These are phyloP conservation scores for Coelastrella sp. DNA, from an alignment of 139 green algal species.

Conservation along the genomic window DNA sequence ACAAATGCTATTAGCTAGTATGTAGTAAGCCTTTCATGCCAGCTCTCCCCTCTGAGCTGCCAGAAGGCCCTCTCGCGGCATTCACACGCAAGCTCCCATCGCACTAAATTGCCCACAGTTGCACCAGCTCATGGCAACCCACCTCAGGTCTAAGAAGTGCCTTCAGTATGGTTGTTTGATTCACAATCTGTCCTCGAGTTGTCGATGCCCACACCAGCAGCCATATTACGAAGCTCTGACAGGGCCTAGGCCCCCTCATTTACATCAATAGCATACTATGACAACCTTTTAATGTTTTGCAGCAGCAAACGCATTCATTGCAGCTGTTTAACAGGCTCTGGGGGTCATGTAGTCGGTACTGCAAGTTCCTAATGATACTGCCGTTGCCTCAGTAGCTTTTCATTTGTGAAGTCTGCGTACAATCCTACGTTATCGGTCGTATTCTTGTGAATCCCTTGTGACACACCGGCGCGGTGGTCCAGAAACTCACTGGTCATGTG, in stretches of 20 bases:
- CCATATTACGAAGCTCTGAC: not conserved
- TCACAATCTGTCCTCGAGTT: not conserved
- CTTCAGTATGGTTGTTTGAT: conserved; percentile 29
- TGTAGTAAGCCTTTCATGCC: too few relatives aligned
- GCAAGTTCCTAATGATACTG: too few relatives aligned
- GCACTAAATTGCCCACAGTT: not conserved
- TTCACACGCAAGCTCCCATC: not conserved
- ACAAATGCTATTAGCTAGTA: too few relatives aligned
- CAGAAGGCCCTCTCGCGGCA: not conserved
- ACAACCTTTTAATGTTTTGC: not conserved
- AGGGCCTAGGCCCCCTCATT: not conserved
- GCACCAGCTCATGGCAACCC: not conserved
- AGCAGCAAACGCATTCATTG: too few relatives aligned
- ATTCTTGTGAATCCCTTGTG: too few relatives aligned
- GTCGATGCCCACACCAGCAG: not conserved
- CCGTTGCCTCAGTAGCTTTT: too few relatives aligned
- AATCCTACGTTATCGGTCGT: too few relatives aligned
- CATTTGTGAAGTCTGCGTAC: too few relatives aligned
- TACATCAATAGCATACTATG: not conserved
- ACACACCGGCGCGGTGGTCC: not conserved
- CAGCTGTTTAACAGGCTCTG: too few relatives aligned
- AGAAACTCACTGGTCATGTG: not conserved
- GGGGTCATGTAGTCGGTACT: too few relatives aligned
- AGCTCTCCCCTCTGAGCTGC: not conserved
- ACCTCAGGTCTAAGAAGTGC: conserved; percentile 13